phyloP scores from a whole-genome alignment of 345 rosid genomes.

The Melaleuca quinquenervia region DNA sequence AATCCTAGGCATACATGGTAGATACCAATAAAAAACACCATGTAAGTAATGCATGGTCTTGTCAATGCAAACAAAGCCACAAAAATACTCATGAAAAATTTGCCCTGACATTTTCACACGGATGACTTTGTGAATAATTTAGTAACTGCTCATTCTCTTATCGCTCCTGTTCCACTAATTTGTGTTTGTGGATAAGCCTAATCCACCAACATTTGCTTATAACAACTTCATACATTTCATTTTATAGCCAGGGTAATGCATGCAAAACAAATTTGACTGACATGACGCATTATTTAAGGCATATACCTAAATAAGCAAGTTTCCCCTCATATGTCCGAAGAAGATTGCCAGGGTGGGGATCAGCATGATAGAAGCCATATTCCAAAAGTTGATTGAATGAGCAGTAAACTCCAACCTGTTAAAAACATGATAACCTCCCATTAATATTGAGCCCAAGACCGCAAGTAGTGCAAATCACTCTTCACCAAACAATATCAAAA shows the following conservation, averaged over 20 bases:
- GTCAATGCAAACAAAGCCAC: not conserved
- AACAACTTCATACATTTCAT: not conserved
- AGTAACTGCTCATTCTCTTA: not conserved
- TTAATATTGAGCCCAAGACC: not conserved
- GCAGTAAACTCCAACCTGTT: conserved; percentile 92
- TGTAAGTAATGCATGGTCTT: not conserved
- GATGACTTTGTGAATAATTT: not conserved
- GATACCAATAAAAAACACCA: not conserved
- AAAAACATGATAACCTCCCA: conserved; percentile 6
- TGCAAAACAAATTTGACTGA: not conserved
- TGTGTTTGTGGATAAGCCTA: not conserved
- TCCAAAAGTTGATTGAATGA: conserved; percentile 92
- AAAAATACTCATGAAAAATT: not conserved
- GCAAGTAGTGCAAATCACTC: not conserved
- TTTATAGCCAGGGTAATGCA: not conserved
- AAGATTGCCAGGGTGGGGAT: conserved; percentile 98
- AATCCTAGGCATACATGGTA: not conserved
- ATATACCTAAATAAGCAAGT: conserved; percentile 84
- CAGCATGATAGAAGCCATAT: conserved; percentile 94
- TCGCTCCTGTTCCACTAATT: not conserved
- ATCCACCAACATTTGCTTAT: not conserved
- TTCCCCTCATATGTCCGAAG: conserved; percentile 82
- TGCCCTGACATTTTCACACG: not conserved
- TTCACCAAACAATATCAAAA: not conserved
- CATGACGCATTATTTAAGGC: not conserved